Evolutionary conservation across 1,284 basidiomycete species (phyloP).

Genomic region (Ganoderma leucocontextum): DNA sequence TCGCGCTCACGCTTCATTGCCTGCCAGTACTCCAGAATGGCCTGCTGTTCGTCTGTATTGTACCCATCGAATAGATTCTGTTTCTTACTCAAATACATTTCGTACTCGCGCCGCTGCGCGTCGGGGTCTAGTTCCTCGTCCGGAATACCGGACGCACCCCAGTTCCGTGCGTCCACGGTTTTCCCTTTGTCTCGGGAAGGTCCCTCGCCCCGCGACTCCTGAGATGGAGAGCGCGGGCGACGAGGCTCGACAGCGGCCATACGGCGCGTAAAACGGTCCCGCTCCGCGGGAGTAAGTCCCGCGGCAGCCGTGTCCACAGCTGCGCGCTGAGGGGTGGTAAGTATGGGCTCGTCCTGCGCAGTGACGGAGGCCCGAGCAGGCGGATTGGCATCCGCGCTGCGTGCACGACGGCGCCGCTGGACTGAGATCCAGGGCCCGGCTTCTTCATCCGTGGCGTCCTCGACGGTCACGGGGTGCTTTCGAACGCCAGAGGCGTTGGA

Average conservation of each 20-base stretch:
- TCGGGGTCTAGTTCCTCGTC: slow-evolving; percentile 15
- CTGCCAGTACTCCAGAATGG: slow-evolving; percentile 7
- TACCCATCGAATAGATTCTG: slow-evolving; percentile 6
- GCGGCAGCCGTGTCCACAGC: slow-evolving; percentile 4
- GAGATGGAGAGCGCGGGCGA: not conserved
- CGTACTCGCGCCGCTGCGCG: slow-evolving; percentile 14
- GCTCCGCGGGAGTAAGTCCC: not conserved
- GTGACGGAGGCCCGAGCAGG: slow-evolving; percentile 1
- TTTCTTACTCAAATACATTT: not conserved
- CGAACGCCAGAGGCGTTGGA: not conserved
- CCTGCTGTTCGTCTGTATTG: slow-evolving; percentile 7
- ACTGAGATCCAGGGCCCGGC: slow-evolving; percentile 14
- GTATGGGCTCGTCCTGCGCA: slow-evolving; percentile 6
- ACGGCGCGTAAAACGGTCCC: not conserved
- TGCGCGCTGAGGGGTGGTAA: not conserved
- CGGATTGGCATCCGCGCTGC: not conserved
- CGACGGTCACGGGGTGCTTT: slow-evolving; percentile 13
- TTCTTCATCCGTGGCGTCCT: slow-evolving; percentile 17
- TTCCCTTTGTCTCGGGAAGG: slow-evolving; percentile 31
- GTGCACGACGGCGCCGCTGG: slow-evolving; percentile 10
- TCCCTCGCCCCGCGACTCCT: slow-evolving; percentile 22
- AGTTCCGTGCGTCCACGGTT: slow-evolving; percentile 25
- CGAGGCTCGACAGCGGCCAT: not conserved
- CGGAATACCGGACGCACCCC: slow-evolving; percentile 19
- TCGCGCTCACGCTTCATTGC: not conserved